Evolutionary conservation across 768 basidiomycete species (phyloP), one percentile per base, ranked within the genome.

Genomic region (Cyclocybe aegerita): DNA sequence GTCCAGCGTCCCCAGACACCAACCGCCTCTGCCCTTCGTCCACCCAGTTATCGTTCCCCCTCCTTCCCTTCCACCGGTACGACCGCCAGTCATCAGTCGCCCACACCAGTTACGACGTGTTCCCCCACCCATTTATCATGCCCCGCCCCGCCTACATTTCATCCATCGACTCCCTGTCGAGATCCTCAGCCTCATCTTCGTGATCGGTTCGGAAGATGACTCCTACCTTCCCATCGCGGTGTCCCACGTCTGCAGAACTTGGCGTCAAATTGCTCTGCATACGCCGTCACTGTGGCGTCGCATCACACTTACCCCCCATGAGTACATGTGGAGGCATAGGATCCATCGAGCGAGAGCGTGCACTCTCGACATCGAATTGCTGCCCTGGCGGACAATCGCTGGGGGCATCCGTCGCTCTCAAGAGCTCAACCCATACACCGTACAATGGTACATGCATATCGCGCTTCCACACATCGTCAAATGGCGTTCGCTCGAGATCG

Each of bases 181-280:
- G 61, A 64, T 90, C 12, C 73, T 90, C 35, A 70, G 81, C 34
- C 76, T 80, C 52, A 77, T 89, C 43, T 88, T 90, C 62, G 61
- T 79, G 16, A 66, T 83, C 10, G 87, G 81, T 11, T 73, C 83
- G 9, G 67, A 81, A 50, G 76, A 78, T 43, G 79, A 83, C 62
- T 60, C 66, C 43, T 76, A 77, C 69, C 74, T 88, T 33, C 82
- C 86, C 15, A 56, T 88, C 53, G 66, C 70, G 39, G 73, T 87
- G 43, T 88, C 88, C 7, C 87, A 88, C 55, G 84, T 88, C 48
- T 90, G 85, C 64, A 71, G 76, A 39, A 61, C 68, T 32, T 90
- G 88, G 86, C 74, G 87, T 38, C 67, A 76, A 33, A 70, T 87
- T 29, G 77, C 83, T 11, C 69, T 86, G 29, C 77, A 74, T 41